Conservation (phyloP, 2,329 filamentous ascomycete species). For the Monosporascus sp. region DNA sequence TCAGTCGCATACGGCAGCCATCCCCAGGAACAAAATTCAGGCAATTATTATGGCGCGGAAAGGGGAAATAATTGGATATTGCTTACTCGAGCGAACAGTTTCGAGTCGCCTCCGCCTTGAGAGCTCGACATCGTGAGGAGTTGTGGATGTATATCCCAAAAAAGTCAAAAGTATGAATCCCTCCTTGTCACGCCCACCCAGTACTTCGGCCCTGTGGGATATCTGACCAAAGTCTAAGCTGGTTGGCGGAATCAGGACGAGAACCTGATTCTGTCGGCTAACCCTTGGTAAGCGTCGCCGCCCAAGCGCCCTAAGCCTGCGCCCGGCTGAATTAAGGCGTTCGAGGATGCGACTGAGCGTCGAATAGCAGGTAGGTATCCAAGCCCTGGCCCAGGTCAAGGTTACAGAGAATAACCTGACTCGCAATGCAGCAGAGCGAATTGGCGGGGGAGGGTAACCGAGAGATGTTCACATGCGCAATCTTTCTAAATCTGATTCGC, state of each 20-base stretch:
- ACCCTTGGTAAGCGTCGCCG: neutral
- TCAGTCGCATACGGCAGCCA: neutral
- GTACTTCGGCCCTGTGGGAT: neutral
- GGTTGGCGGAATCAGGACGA: neutral
- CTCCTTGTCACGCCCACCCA: neutral
- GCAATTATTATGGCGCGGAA: constrained; percentile 4
- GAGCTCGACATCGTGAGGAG: constrained; percentile 47
- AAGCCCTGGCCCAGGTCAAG: neutral
- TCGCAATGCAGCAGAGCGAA: too few species aligned
- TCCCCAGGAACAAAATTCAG: neutral
- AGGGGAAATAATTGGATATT: constrained; percentile 12
- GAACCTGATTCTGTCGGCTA: neutral
- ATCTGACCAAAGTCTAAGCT: neutral
- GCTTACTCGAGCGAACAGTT: constrained; percentile 95
- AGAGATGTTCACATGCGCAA: too few species aligned
- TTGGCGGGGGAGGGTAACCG: too few species aligned
- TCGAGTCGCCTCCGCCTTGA: constrained; percentile 83
- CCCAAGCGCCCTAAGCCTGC: neutral
- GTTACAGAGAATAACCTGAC: too few species aligned
- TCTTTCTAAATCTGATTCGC: too few species aligned
- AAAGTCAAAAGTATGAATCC: neutral
- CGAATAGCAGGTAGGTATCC: neutral
- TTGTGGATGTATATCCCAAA: constrained; percentile 2
- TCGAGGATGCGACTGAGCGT: neutral
- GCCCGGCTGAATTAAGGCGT: neutral